Evolutionary conservation across 2,329 filamentous ascomycete genomes (phyloP).

Genomic region (Nigrospora osmanthi): DNA sequence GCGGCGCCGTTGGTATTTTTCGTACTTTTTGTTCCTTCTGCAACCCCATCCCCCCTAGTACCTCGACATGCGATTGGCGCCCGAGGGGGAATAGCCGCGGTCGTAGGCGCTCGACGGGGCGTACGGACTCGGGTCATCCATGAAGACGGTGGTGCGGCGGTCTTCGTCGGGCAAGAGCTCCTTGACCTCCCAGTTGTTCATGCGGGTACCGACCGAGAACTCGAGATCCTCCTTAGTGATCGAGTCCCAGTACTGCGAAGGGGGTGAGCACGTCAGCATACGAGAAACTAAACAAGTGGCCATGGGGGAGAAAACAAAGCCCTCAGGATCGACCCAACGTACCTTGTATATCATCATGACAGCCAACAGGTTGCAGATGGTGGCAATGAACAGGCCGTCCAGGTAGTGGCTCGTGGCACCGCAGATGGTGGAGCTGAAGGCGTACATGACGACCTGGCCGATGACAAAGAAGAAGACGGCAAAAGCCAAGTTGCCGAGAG

Average conservation of each 20-base stretch:
- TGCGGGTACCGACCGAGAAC: conserved; percentile 90
- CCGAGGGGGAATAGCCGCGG: conserved; percentile 36
- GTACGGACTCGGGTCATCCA: conserved; percentile 53
- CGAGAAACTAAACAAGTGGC: conserved; percentile 3
- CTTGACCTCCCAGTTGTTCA: conserved; percentile 98
- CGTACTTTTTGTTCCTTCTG: too few relatives aligned
- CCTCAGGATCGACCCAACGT: conserved; percentile 12
- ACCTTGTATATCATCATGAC: conserved; percentile 99
- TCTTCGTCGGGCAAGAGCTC: conserved; percentile 79
- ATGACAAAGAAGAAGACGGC: conserved; percentile 86
- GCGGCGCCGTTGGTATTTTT: too few relatives aligned
- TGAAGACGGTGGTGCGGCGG: conserved; percentile 70
- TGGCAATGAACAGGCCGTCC: conserved; percentile 90
- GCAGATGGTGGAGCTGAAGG: conserved; percentile 80
- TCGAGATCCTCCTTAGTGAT: conserved; percentile 98
- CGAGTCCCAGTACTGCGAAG: conserved; percentile 85
- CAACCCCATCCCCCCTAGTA: conserved; percentile 14
- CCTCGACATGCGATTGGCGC: conserved; percentile 18
- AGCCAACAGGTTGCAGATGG: conserved; percentile 82
- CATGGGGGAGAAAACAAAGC: neutral
- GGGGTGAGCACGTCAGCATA: conserved; percentile 18
- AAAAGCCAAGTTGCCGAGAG: conserved; percentile 83
- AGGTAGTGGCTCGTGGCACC: conserved; percentile 81
- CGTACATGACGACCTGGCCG: conserved; percentile 89
- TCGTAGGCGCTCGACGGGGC: conserved; percentile 39